Base-by-base conservation (phyloP, 768 basidiomycete genomes). In the Austroboletus eburneus region DNA sequence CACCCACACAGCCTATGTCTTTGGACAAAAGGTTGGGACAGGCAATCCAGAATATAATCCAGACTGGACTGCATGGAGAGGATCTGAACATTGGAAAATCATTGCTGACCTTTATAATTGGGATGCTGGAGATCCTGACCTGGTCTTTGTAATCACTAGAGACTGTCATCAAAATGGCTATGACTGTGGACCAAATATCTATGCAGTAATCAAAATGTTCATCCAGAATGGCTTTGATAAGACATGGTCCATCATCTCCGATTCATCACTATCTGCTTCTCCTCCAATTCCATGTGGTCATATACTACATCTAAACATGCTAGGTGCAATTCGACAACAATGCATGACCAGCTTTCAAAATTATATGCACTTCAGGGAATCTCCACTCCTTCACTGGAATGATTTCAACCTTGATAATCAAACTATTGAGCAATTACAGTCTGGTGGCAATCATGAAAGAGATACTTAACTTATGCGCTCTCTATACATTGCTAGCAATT, bases 161-260 rank as follows among this genome's bases (percentile, higher is more conserved):
- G 46, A 50, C 9, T 48, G 46, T 34, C 3, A 20, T 43, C 48
- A 49, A 22, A 49, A 49, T 49, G 48, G 48, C 2, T 49, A 49
- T 18, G 38, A 49, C 27, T 49, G 42, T 39, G 42, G 48, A n/a
- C 48, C 48, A 1, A 49, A 39, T 13, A 9, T 32, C 3, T 39
- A 37, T 29, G 18, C 37, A 3, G 4, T 49, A 1, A 34, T 49
- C 9, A 20, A n/a, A 14, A 39, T 2, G n/a, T 44, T 22, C n/a
- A 44, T 49, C 7, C 37, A 49, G 4, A 13, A 44, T 14, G 32
- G 48, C 0, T 8, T 39, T 1, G 4, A 30, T 4, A 9, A 29
- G 9, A 39, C 13, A 8, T 44, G 37, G 22, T 10, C 4, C 0
- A 22, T 37, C 2, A 7, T 44, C 2, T 27, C 18, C 1, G 18